Conservation (phyloP, 345 rosid genomes). For the Pistacia integerrima region DNA sequence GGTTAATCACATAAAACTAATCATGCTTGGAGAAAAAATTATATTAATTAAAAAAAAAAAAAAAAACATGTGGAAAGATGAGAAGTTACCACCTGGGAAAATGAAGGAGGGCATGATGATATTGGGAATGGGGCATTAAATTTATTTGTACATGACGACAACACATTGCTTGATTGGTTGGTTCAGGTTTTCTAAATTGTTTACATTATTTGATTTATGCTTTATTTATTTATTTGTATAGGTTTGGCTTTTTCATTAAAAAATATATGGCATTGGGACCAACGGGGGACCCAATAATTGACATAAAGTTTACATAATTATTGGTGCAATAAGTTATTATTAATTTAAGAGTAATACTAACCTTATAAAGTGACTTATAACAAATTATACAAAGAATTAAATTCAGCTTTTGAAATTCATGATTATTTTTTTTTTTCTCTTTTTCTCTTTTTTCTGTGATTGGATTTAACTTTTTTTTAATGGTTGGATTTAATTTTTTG, state of each 20-base stretch:
- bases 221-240: neutral
- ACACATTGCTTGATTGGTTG: slow-evolving; percentile 6
- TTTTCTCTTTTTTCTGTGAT: too few relatives aligned
- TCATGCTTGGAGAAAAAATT: neutral
- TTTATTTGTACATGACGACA: slow-evolving; percentile 10
- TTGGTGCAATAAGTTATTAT: neutral
- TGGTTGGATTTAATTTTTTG: too few relatives aligned
- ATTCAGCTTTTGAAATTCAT: too few relatives aligned
- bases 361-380: too few relatives aligned
- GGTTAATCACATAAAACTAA: neutral
- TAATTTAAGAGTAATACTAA: too few relatives aligned
- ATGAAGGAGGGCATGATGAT: neutral
- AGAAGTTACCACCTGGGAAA: slow-evolving; percentile 5
- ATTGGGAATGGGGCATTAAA: neutral
- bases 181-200: slow-evolving; percentile 6
- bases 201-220: neutral
- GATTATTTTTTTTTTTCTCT: too few relatives aligned
- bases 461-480: too few relatives aligned
- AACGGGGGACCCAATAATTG: slow-evolving; percentile 26
- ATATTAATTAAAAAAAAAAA: neutral
- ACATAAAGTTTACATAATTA: slow-evolving; percentile 16
- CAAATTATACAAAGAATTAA: too few relatives aligned
- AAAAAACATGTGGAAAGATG: neutral
- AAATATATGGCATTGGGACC: neutral
- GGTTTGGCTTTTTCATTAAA: neutral